A percentile compares a stretch with the other conserved stretches of the same genome.
phyloP scores from a whole-genome alignment of 192 early-diverging fungal genomes.

The Coemansia pectinata region DNA sequence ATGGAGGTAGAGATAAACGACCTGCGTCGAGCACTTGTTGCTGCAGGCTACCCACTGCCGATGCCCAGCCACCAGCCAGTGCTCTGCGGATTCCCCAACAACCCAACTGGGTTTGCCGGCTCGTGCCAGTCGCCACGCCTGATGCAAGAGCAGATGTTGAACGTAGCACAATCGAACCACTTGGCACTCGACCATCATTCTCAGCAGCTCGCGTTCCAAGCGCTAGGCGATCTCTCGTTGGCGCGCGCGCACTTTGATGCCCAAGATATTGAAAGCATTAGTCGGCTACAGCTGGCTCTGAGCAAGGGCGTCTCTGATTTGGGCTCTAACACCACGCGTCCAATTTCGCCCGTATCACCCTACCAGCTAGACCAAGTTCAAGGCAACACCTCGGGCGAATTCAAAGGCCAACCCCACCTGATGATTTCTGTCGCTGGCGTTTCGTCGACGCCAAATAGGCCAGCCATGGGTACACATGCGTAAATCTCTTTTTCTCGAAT shows the following conservation, averaged over 20 bases:
- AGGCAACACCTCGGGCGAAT: slow-evolving; percentile 32
- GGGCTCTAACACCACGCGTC: slow-evolving; percentile 12
- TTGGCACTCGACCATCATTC: slow-evolving; percentile 32
- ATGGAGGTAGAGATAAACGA: slow-evolving; percentile 55
- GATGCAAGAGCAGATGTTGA: slow-evolving; percentile 39
- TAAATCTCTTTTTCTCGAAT: neutral
- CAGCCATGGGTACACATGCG: slow-evolving; percentile 11
- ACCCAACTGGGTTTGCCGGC: slow-evolving; percentile 25
- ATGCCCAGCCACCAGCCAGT: slow-evolving; percentile 44
- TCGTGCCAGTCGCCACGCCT: slow-evolving; percentile 28
- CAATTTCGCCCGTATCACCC: slow-evolving; percentile 51
- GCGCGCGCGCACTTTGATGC: slow-evolving; percentile 31
- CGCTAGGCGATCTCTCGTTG: slow-evolving; percentile 32
- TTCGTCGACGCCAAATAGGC: slow-evolving; percentile 6
- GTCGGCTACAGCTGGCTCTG: slow-evolving; percentile 36
- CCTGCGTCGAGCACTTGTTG: slow-evolving; percentile 50
- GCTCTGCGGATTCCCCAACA: slow-evolving; percentile 27
- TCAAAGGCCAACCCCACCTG: slow-evolving; percentile 26
- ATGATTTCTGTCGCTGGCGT: slow-evolving; percentile 1
- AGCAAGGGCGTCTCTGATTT: slow-evolving; percentile 29
- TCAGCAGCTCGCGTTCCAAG: slow-evolving; percentile 31
- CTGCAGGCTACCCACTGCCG: slow-evolving; percentile 51
- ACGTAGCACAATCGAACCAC: slow-evolving; percentile 17
- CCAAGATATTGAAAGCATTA: slow-evolving; percentile 41
- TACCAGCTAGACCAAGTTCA: slow-evolving; percentile 49